Base-by-base conservation (phyloP, 768 basidiomycete genomes). In the Trametes gibbosa region DNA sequence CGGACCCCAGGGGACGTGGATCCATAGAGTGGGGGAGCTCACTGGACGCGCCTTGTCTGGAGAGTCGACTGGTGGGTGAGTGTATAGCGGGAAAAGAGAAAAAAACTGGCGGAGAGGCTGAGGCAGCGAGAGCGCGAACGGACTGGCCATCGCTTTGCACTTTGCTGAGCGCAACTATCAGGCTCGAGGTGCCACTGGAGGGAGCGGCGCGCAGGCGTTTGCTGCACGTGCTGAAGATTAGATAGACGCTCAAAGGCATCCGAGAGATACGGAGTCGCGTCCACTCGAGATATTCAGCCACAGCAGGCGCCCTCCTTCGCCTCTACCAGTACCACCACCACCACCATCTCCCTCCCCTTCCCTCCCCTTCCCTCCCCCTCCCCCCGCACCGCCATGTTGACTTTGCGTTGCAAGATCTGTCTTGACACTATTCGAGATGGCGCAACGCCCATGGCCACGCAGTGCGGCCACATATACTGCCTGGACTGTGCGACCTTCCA, bases 11-110 rank as follows among this genome's bases (percentile, higher is more conserved):
- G 84, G 86, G 21, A 83, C 80, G 16, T 76, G 76, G 23, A 92
- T 82, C 87, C 89, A 91, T 45, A 93, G 79, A 0, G 85, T 75
- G 23, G 88, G 66, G 72, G 76, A 63, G 2, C 59, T 59, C 17
- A 71, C 56, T 17, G 67, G 64, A 27, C 34, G 42, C 12, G 69
- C 65, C 23, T 65, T 63, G 53, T 67, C 66, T 17, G 86, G 64
- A 72, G 77, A 65, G 1, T 58, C 46, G 17, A 70, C 57, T 12
- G 66, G 62, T 2, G 84, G 79, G 70, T 81, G 75, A 1, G 79
- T 78, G 70, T 81, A 69, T 24, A 90, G 72, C 32, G 88, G 88
- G 61, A 89, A 90, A 50, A 73, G 72, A 1, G 82, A 72, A 69
- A 86, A 82, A 69, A 86, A 78, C 39, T 73, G 74, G 53, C 73